Base-by-base conservation (phyloP, 345 rosid genomes). In the Clarkia xantiana region DNA sequence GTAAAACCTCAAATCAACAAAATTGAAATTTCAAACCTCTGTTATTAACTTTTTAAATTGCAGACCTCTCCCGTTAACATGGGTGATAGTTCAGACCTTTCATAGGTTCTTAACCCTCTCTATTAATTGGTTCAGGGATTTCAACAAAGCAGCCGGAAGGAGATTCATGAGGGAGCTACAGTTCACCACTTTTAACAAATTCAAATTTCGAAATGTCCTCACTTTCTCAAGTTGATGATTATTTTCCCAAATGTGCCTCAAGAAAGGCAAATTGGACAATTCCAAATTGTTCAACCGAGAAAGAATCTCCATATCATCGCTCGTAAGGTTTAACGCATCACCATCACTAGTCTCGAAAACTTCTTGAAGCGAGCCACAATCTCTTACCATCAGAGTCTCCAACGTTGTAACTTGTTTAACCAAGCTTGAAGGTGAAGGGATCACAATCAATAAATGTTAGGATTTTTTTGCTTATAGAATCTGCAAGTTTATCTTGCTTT, bases 121-220 rank as follows among this genome's bases (percentile, higher is more conserved):
- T n/a, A 43, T 23, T 34, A 67, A 56, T 43, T 44, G 42, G 9
- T 0, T 1, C 5, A 67, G 61, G 6, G 20, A 49, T 42, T 20
- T 67, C 1, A 62, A 66, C 3, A 54, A 7, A 5, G 62, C 51
- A 11, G 52, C 47, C 34, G 67, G 47, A 22, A 67, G 53, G 0
- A 65, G 18, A 45, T 14, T 40, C 23, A 19, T 48, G 14, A 63
- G 9, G 25, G 38, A 23, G 4, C 13, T 11, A 40, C 64, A 62
- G 1, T 14, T 29, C 0, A 1, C 6, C 1, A 49, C 63, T 9
- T 47, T 45, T 11, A 66, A 0, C 0, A 8, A 6, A 0, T 18
- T 48, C 44, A 66, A 20, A 51, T 63, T 53, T 36, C 3, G 45
- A 0, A 66, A 55, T 9, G 2, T 44, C 9, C 53, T 3, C 1